These are phyloP conservation scores for Geranium brycei DNA, from an alignment of 345 rosid genomes.

Conservation along the genomic window DNA sequence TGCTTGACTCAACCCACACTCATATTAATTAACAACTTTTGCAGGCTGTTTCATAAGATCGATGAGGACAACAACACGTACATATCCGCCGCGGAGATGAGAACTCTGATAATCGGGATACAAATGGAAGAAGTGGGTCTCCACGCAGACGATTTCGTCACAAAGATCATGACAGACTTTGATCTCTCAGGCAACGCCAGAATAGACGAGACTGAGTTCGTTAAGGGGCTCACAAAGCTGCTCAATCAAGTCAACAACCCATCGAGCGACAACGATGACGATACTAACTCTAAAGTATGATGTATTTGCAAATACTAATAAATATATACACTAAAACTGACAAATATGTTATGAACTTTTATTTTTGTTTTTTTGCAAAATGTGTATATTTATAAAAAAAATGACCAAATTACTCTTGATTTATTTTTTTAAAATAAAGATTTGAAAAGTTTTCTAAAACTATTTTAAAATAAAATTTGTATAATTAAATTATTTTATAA, in stretches of 20 bases:
- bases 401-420: too few relatives aligned
- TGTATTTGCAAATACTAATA: too few relatives aligned
- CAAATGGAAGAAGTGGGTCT: conserved; percentile 23
- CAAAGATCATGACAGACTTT: conserved; percentile 23
- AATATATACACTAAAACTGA: too few relatives aligned
- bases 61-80: conserved; percentile 13
- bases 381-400: too few relatives aligned
- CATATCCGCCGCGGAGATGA: conserved; percentile 25
- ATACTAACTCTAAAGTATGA: conserved; percentile 11
- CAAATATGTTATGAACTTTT: too few relatives aligned
- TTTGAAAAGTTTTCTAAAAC: too few relatives aligned
- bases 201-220: conserved; percentile 24
- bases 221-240: conserved; percentile 24
- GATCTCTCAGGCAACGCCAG: conserved; percentile 16
- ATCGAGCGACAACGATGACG: not conserved
- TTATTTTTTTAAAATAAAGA: too few relatives aligned
- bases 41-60: conserved; percentile 30
- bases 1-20: too few relatives aligned
- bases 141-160: conserved; percentile 11
- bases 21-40: not conserved
- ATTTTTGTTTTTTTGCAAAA: too few relatives aligned
- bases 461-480: too few relatives aligned
- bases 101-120: conserved; percentile 27
- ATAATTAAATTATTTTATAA: too few relatives aligned
- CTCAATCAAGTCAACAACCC: conserved; percentile 11